Base-by-base conservation (phyloP, 139 green algal species). In the Microglena sp. region DNA sequence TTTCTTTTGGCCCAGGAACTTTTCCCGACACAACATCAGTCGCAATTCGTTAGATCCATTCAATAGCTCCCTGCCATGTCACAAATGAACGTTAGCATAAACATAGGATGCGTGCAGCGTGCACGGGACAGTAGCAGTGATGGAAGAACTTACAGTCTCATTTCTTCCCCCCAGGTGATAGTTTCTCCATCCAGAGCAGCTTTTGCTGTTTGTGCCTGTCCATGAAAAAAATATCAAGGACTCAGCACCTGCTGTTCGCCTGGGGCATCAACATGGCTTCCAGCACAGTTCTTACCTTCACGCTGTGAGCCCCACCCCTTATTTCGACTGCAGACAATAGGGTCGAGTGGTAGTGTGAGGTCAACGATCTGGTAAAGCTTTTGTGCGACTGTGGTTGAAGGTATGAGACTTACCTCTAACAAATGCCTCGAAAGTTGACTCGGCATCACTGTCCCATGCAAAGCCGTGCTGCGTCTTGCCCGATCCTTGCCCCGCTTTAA, bases 261-360 rank as follows among this genome's bases (percentile, higher is more conserved):
- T 61, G 28, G 55, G 69, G 33, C 43, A 57, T 24, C 21, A 64
- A 35, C 31, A 4, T 56, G 46, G 5, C 3, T 26, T 18, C 44
- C 7, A 5, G 33, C 40, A 55, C 3, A 3, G 2, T 15, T 11
- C 58, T 18, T 6, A 87, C 85, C 78, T 93, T 93, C 45, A 90
- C 62, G 26, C 83, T 89, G 28, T 74, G 75, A 0, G 70, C 26
- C 3, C 82, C 84, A 22, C 87, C 87, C 0, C 87, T 72, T 7
- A 94, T 80, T 61, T 94, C 87, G 33, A 91, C 87, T 94, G 84
- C 75, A 73, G n/a, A n/a, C n/a, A n/a, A n/a, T n/a, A n/a, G n/a
- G n/a, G n/a, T n/a, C n/a, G 22, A 1, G 15, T 3, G 40, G 24
- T 26, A 58, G 4, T 43, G 30, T 26, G 33, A 24, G 50, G 30